These are phyloP conservation scores for Tylopilus vinaceipallidus DNA, from an alignment of 768 basidiomycete species.

Conservation along the genomic window DNA sequence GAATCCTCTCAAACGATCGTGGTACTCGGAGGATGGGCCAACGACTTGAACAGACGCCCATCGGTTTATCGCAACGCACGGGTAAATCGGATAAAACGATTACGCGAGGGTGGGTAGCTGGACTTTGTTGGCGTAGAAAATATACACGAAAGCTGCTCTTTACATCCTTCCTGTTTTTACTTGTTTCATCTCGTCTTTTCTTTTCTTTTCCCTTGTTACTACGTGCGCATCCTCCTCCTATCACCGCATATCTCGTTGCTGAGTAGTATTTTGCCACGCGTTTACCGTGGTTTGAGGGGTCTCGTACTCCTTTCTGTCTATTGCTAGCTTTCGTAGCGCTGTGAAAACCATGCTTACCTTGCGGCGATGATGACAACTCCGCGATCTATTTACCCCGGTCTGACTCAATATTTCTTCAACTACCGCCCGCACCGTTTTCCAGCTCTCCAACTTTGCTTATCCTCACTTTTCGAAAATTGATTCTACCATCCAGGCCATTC, in stretches of 20 bases:
- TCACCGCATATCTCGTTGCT: neutral
- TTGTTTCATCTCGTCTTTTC: neutral
- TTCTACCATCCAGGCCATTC: no score
- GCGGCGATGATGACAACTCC: neutral
- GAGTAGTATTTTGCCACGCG: neutral
- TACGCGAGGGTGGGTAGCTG: neutral
- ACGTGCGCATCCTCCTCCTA: neutral
- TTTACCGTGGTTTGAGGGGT: neutral
- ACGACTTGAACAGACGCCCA: slow-evolving; percentile 6
- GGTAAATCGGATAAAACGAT: neutral
- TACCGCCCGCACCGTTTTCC: no score
- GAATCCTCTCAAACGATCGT: slow-evolving; percentile 26
- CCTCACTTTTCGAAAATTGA: no score
- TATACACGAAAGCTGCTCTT: neutral
- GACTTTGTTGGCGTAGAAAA: neutral
- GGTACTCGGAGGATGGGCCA: slow-evolving; percentile 25
- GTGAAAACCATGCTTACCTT: neutral
- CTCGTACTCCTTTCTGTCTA: neutral
- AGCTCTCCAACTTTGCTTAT: no score
- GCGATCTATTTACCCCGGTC: no score
- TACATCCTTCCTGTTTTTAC: neutral
- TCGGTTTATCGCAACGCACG: neutral
- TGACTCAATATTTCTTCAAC: no score
- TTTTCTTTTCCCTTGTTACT: neutral
- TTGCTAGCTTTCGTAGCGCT: neutral